Evolutionary conservation across 2,329 filamentous ascomycete genomes (phyloP).

Genomic region (Byssoonygena ceratinophila): DNA sequence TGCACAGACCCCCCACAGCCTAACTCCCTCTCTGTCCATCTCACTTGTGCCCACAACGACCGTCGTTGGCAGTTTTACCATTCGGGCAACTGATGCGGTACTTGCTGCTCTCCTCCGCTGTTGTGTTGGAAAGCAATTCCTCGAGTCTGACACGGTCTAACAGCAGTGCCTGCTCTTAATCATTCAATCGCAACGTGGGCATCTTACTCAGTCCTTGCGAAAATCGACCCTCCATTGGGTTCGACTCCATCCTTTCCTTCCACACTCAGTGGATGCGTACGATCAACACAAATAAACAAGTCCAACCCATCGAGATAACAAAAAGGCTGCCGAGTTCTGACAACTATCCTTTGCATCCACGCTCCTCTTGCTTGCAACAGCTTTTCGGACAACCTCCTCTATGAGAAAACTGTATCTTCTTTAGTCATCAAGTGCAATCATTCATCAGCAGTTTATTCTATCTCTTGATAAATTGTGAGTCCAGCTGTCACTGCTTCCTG

Average conservation of each 20-base stretch:
- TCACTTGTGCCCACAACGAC: not conserved
- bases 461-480: conserved; percentile 3
- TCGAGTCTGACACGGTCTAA: not conserved
- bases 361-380: not conserved
- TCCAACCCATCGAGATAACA: not conserved
- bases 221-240: not conserved
- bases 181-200: not conserved
- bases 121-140: not conserved
- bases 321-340: conserved; percentile 8
- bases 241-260: conserved; percentile 11
- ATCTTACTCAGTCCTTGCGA: conserved; percentile 2
- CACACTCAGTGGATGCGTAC: not conserved
- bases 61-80: not conserved
- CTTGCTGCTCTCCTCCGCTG: not conserved
- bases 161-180: conserved; percentile 1
- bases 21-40: conserved; percentile 3
- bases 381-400: not conserved
- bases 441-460: conserved; percentile 3
- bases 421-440: conserved; percentile 3
- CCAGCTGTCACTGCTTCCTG: not conserved
- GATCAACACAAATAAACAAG: not conserved
- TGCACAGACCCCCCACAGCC: not conserved
- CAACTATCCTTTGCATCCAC: not conserved
- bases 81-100: conserved; percentile 2
- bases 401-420: not conserved